Conservation (phyloP, 495 filamentous ascomycete species). For the Rhypophila decipiens region DNA sequence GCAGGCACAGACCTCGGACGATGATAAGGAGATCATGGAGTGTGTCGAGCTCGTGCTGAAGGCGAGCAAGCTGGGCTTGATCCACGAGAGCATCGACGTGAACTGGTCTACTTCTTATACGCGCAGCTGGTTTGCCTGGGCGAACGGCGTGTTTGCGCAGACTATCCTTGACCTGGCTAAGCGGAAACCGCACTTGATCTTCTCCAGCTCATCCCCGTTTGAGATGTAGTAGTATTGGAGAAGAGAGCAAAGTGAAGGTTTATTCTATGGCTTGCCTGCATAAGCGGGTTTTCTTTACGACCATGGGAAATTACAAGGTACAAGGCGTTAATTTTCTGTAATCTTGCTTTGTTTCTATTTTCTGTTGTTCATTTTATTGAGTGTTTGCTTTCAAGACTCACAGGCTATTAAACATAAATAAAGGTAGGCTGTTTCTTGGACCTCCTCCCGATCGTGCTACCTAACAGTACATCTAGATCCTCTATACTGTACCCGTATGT, state of each 20-base stretch:
- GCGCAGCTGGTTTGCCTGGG: conserved; percentile 94
- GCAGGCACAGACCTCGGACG: conserved; percentile 82
- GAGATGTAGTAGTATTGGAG: conserved; percentile 17
- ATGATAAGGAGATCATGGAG: conserved; percentile 74
- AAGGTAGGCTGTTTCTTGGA: too few species aligned
- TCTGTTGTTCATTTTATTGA: too few species aligned
- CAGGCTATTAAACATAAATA: too few species aligned
- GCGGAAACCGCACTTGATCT: conserved; percentile 82
- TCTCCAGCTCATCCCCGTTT: conserved; percentile 53
- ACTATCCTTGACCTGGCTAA: conserved; percentile 84
- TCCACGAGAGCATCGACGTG: conserved; percentile 92
- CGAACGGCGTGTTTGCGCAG: conserved; percentile 92
- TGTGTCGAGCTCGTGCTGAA: conserved; percentile 67
- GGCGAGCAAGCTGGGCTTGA: conserved; percentile 66
- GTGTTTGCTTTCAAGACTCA: too few species aligned
- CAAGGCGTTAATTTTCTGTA: too few species aligned
- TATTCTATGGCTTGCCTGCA: background rate
- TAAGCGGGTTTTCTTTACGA: background rate
- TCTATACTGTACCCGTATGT: too few species aligned
- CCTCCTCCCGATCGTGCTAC: too few species aligned
- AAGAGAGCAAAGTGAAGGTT: background rate
- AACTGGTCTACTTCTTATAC: conserved; percentile 69
- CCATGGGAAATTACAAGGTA: too few species aligned
- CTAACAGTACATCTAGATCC: too few species aligned
- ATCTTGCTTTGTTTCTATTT: too few species aligned